Evolutionary conservation across 2,329 filamentous ascomycete species (phyloP), one percentile per base, ranked within the genome.

Genomic region (Claviceps citrina): DNA sequence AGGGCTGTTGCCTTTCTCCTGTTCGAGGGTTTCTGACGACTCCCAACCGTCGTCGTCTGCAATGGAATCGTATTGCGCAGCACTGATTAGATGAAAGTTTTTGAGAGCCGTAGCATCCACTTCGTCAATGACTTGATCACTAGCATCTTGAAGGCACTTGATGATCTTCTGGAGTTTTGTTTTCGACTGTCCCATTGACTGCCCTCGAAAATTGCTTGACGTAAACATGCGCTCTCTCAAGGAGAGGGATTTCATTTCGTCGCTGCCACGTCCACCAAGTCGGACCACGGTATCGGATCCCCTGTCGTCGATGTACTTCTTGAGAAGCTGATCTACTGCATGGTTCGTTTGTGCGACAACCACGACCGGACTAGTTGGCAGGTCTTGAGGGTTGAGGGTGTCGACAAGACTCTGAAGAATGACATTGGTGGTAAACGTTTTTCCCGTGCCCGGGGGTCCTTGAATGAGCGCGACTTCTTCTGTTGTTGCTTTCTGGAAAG

Each of bases 271-370:
- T 2, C 78, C 76, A 31, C 85, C 85, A 8, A 73, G 53, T 2
- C 70, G 67, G 8, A 66, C 61, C 42, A 86, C 36, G 77, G 1
- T 73, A 68, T 67, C 47, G 45, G 4, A 58, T 81, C 3, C 55
- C 58, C 0, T 49, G 40, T 28, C 27, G 1, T 62, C 53, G 1
- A 75, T 64, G 13, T 85, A 66, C 40, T 79, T 73, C 1, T 63
- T 61, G 0, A 94, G 64, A 0, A 95, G 65, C 53, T 94, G 86
- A 49, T 95, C 86, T 0, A 94, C 63, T 0, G 86, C 86, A 57
- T 94, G 85, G 43, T 95, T 95, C 0, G 86, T 95, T 50, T 94
- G 85, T 7, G 84, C 85, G 0, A 85, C 73, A 3, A 94, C 67
- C 16, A 94, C 68, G 24, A 95, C 77, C 0, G 83, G 83, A 2